These are phyloP conservation scores for Coemansia sp. DNA, from an alignment of 192 early-diverging fungal genomes.

Conservation along the genomic window DNA sequence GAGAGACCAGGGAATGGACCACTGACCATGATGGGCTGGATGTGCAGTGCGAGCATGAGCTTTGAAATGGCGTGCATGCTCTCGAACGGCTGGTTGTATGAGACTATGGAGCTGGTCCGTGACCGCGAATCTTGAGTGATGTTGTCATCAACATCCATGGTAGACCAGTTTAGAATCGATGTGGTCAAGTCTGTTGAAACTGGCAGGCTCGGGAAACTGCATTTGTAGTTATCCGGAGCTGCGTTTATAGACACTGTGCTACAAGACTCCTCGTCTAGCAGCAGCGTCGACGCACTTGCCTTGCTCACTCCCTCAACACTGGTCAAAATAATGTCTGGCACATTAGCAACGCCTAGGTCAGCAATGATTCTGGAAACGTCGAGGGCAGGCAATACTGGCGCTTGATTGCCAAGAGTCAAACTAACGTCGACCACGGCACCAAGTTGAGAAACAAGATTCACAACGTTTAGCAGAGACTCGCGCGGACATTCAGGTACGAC, in stretches of 20 bases:
- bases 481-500: not conserved
- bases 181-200: not conserved
- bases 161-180: not conserved
- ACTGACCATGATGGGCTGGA: constrained; percentile 42
- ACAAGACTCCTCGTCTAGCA: constrained; percentile 4
- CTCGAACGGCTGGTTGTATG: constrained; percentile 16
- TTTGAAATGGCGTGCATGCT: constrained; percentile 19
- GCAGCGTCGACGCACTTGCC: constrained; percentile 20
- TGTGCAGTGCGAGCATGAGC: constrained; percentile 34
- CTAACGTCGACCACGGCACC: not conserved
- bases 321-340: constrained; percentile 20
- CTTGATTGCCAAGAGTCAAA: not conserved
- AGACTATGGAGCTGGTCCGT: constrained; percentile 26
- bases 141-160: constrained; percentile 41
- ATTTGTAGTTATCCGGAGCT: not conserved
- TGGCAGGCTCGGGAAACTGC: constrained; percentile 4
- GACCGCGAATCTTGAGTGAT: constrained; percentile 21
- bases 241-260: not conserved
- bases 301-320: constrained; percentile 14
- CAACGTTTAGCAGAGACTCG: not conserved
- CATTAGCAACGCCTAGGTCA: constrained; percentile 32
- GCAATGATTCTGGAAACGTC: constrained; percentile 33
- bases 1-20: constrained; percentile 41
- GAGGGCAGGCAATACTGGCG: not conserved
- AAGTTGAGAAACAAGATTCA: not conserved